phyloP scores from a whole-genome alignment of 2,329 filamentous ascomycete genomes.

The Bipolaris oryzae region DNA sequence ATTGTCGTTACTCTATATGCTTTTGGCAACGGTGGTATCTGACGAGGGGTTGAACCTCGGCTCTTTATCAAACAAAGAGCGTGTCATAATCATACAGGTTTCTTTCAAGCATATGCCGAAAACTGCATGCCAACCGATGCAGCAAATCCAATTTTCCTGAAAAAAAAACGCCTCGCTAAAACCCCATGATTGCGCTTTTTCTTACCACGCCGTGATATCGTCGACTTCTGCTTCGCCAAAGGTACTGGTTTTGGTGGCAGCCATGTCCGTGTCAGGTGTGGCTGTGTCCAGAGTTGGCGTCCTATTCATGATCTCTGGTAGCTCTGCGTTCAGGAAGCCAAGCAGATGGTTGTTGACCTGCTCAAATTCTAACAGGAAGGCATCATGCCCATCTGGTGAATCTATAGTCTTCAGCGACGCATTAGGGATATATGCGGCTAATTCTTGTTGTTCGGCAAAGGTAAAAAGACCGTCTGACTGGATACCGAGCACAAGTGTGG shows the following conservation, averaged over 20 bases:
- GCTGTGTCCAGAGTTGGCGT: slow-evolving; percentile 51
- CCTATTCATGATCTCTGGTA: slow-evolving; percentile 84
- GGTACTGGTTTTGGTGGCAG: slow-evolving; percentile 82
- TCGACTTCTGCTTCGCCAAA: slow-evolving; percentile 96
- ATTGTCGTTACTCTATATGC: not conserved
- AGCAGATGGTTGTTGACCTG: slow-evolving; percentile 91
- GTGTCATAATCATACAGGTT: slow-evolving; percentile 35
- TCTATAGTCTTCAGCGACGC: slow-evolving; percentile 85
- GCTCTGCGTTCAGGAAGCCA: slow-evolving; percentile 77
- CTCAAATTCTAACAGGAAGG: slow-evolving; percentile 94
- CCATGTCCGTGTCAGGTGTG: slow-evolving; percentile 52
- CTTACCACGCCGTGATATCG: slow-evolving; percentile 91
- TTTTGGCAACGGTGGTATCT: slow-evolving; percentile 1
- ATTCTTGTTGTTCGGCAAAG: slow-evolving; percentile 92
- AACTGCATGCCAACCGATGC: slow-evolving; percentile 33
- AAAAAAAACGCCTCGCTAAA: slow-evolving; percentile 37
- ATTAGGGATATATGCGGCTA: slow-evolving; percentile 80
- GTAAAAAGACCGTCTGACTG: slow-evolving; percentile 96
- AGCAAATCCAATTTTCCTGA: slow-evolving; percentile 7
- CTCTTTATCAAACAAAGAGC: slow-evolving; percentile 23
- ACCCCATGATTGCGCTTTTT: slow-evolving; percentile 1
- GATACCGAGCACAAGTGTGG: slow-evolving; percentile 88
- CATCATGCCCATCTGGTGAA: slow-evolving; percentile 93
- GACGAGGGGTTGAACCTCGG: slow-evolving; percentile 46
- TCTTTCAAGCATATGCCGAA: slow-evolving; percentile 50